Evolutionary conservation across 495 filamentous ascomycete genomes (phyloP).

Genomic region (Trichoderma reesei): DNA sequence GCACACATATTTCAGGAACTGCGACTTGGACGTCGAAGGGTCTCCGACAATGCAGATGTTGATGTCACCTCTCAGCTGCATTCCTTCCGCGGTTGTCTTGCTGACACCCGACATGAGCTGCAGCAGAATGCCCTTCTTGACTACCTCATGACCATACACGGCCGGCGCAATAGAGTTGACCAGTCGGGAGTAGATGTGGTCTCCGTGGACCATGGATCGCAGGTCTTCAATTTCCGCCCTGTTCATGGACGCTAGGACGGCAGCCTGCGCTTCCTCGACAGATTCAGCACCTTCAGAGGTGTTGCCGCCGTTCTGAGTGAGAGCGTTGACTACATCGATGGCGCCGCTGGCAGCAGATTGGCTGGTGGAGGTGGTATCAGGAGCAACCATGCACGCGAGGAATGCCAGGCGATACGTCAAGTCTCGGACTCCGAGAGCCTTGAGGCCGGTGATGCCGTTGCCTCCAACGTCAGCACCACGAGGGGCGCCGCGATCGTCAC

Average conservation of each 20-base stretch:
- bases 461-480: constrained; percentile 74
- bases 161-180: constrained; percentile 95
- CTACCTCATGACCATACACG: constrained; percentile 92
- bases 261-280: constrained; percentile 79
- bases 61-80: constrained; percentile 91
- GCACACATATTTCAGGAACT: constrained; percentile 97
- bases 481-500: constrained; percentile 64
- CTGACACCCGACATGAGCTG: constrained; percentile 88
- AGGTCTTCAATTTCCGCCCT: constrained; percentile 83
- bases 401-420: constrained; percentile 97
- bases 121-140: constrained; percentile 93
- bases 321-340: constrained; percentile 65
- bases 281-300: constrained; percentile 46
- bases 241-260: constrained; percentile 73
- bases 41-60: constrained; percentile 99
- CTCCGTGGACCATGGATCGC: constrained; percentile 83
- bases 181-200: constrained; percentile 88
- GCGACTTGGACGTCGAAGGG: constrained; percentile 94
- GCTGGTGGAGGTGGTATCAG: constrained; percentile 70
- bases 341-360: constrained; percentile 33
- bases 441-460: constrained; percentile 74
- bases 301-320: constrained; percentile 57
- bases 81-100: constrained; percentile 83
- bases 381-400: constrained; percentile 92
- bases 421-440: constrained; percentile 87